Conservation (phyloP, 78 protist species). For the Diacronema lutheri region DNA sequence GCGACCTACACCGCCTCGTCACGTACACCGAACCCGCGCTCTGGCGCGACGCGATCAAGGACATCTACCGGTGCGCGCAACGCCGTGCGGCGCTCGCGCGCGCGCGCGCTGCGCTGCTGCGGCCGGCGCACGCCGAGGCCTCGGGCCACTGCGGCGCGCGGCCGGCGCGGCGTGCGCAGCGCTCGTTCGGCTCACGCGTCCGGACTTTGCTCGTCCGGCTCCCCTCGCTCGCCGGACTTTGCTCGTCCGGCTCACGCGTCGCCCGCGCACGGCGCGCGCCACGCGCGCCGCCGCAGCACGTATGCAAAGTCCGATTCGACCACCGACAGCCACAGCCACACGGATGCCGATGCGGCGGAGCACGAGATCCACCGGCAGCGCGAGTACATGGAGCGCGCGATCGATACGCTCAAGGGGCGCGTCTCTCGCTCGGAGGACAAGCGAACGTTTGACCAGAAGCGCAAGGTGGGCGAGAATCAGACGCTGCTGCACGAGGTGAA, state of each 20-base stretch:
- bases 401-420: slow-evolving; percentile 35
- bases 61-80: slow-evolving; percentile 24
- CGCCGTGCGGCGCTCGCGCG: too few species aligned
- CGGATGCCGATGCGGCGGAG: slow-evolving; percentile 20
- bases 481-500: neutral
- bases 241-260: too few species aligned
- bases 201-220: too few species aligned
- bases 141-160: too few species aligned
- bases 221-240: too few species aligned
- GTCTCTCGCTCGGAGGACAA: neutral
- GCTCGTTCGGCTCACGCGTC: too few species aligned
- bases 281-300: too few species aligned
- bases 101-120: too few species aligned
- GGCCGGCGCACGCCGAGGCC: too few species aligned
- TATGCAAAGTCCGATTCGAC: neutral
- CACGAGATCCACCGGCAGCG: slow-evolving; percentile 51
- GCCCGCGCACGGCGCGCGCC: too few species aligned
- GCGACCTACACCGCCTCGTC: neutral
- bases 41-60: neutral
- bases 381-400: slow-evolving; percentile 41
- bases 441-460: neutral
- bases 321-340: neutral
- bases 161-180: too few species aligned
- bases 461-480: slow-evolving; percentile 14
- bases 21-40: neutral